Conservation (phyloP, 2,329 filamentous ascomycete species). For the Orbilia oligospora region DNA sequence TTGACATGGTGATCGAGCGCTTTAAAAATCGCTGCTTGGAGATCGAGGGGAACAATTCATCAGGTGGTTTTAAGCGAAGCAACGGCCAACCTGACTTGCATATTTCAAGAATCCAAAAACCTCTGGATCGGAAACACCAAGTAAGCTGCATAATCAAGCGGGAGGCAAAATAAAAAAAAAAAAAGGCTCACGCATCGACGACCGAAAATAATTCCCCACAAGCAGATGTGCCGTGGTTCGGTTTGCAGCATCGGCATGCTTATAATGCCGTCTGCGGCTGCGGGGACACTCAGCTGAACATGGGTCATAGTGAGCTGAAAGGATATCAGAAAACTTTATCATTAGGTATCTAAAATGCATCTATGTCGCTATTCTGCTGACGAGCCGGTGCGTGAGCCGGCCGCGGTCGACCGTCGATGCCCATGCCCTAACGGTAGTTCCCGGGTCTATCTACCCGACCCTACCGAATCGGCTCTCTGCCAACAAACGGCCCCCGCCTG, state of each 20-base stretch:
- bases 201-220: conserved; percentile 13
- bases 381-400: conserved; percentile 6
- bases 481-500: conserved; percentile 21
- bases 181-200: background rate
- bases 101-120: conserved; percentile 17
- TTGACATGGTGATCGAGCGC: conserved; percentile 6
- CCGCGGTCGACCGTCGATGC: background rate
- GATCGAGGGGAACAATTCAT: conserved; percentile 4
- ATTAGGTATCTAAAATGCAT: background rate
- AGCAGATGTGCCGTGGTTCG: conserved; percentile 7
- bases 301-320: background rate
- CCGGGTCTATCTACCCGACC: conserved; percentile 5
- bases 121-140: conserved; percentile 28
- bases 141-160: conserved; percentile 53
- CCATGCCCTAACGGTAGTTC: conserved; percentile 21
- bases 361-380: conserved; percentile 19
- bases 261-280: conserved; percentile 26
- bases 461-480: conserved; percentile 21
- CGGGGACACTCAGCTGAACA: conserved; percentile 37
- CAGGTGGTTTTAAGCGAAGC: conserved; percentile 3
- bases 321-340: background rate
- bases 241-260: conserved; percentile 10
- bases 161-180: conserved; percentile 44
- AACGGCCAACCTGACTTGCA: conserved; percentile 43
- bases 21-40: background rate